Base-by-base conservation (phyloP, 768 basidiomycete species). In the Tremella fuciformis region DNA sequence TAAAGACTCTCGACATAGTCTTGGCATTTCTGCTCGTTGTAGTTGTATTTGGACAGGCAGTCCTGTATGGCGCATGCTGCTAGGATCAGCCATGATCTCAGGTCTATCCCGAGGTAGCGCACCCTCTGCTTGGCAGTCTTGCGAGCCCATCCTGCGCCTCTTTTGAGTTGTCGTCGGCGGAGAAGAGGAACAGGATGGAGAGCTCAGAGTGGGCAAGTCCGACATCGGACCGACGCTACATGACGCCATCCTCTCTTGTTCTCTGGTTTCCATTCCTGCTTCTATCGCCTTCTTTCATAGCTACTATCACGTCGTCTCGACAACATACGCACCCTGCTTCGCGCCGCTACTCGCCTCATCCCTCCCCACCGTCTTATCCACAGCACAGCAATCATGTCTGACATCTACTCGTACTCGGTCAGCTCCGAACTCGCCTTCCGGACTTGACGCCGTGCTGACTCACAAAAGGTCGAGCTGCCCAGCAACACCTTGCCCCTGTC, bases 41-140 rank as follows among this genome's bases (percentile, higher is more conserved):
- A 76, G 42, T 73, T 71, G 55, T 67, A 58, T 15, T 60, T 62
- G n/a, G 66, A 57, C 13, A 76, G 65, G 53, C 75, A 76, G 39
- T 67, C 60, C 50, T 76, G 75, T 46, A 76, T 76, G 24, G 70
- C 71, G 55, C 75, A 76, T 13, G 75, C 75, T 24, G 75, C 71
- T 57, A 49, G n/a, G 11, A 49, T 15, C 50, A 50, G 15, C 2
- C 6, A 34, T 11, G 11, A 11, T 34, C 29, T 4, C 29, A 6
- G 29, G 29, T 34, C 29, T 6, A 6, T 4, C 42, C 2, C 19
- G 37, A 18, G 22, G 18, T 7, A 2, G 48, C 54, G 55, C 19
- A 73, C 74, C 74, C 61, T 76, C 64, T 24, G 69, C 66, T 59
- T 76, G 74, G 62, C 74, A 76, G 21, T 68, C 63, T 53, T 71